A percentile compares a stretch with the other conserved stretches of the same genome.
Evolutionary conservation across 108 stramenopile genomes (phyloP).

Genomic region (Nitzschia sp.): DNA sequence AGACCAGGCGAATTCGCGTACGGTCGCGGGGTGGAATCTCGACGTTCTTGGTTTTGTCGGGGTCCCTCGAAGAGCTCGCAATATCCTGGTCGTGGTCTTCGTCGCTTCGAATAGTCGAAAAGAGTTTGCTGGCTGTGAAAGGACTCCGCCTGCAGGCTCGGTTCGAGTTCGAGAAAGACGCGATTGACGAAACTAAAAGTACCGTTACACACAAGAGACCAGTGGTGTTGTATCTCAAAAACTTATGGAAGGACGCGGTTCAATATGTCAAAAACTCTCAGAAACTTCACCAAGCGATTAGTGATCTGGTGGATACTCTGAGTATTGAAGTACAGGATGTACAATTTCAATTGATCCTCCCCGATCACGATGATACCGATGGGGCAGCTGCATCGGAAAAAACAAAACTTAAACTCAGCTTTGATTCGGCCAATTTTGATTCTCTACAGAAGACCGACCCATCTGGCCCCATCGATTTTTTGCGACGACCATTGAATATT

Average conservation of each 20-base stretch:
- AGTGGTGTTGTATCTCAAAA: not conserved
- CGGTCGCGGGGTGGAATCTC: not conserved
- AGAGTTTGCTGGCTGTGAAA: too few relatives aligned
- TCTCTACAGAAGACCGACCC: too few relatives aligned
- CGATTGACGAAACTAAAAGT: not conserved
- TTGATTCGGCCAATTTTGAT: too few relatives aligned
- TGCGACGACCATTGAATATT: not conserved
- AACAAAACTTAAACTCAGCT: too few relatives aligned
- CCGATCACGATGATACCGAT: not conserved
- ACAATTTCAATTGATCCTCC: not conserved
- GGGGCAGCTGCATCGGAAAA: not conserved
- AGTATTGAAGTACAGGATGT: not conserved
- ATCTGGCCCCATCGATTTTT: not conserved
- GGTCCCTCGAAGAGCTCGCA: not conserved
- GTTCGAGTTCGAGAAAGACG: not conserved
- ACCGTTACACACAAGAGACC: not conserved
- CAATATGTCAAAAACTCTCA: not conserved
- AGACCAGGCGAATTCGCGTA: not conserved
- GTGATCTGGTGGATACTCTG: not conserved
- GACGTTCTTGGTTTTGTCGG: not conserved
- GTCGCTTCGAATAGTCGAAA: not conserved
- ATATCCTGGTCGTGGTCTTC: conserved; percentile 11
- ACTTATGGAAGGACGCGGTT: not conserved
- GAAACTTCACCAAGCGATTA: not conserved
- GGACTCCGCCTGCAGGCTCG: not conserved